Base-by-base conservation (phyloP, 306 rosid genomes). In the Prunus davidiana region DNA sequence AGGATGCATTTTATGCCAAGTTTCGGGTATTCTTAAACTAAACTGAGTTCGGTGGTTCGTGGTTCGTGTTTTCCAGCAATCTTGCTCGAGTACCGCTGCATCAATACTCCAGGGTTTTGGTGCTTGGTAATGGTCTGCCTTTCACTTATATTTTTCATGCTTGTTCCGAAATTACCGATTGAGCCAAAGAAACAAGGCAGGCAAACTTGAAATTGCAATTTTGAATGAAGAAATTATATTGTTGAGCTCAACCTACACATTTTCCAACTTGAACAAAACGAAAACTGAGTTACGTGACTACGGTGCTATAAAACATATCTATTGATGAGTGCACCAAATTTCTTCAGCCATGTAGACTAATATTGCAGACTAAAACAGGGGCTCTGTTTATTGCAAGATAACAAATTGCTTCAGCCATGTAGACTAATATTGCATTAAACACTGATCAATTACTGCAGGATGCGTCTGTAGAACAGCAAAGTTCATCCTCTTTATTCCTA, bases 401-500 rank as follows among this genome's bases (percentile, higher is more conserved):
- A 32, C 38, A 5, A 32, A 32, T 32, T 54, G 58, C 58, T 54
- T n/a, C 24, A 54, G 24, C 24, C 24, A 54, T 54, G 24, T 32
- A 34, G 7, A 6, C 41, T 5, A 32, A 54, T 12, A 54, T 54
- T 19, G 60, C 60, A 19, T 54, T 54, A 8, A 54, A 19, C 25
- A 19, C 5, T 55, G 24, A 54, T 49, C 9, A 10, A 58, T n/a
- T n/a, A 55, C 61, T n/a, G 11, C 0, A 55, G 27, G 13, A 55
- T 8, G 61, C 13, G 12, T 55, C 1, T 38, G 43, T 2, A 38
- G 43, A 38, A 38, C 9, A 38, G 43, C 2, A 38, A 38, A 38
- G 43, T 6, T 1, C 66, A 12, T 34, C 32, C 76, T 72, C 76
- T 72, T 72, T n/a, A 72, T 72, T 72, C 65, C 19, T 55, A 71